phyloP scores from a whole-genome alignment of 805 yeast species.

The Zygosaccharomyces kombuchaensis region DNA sequence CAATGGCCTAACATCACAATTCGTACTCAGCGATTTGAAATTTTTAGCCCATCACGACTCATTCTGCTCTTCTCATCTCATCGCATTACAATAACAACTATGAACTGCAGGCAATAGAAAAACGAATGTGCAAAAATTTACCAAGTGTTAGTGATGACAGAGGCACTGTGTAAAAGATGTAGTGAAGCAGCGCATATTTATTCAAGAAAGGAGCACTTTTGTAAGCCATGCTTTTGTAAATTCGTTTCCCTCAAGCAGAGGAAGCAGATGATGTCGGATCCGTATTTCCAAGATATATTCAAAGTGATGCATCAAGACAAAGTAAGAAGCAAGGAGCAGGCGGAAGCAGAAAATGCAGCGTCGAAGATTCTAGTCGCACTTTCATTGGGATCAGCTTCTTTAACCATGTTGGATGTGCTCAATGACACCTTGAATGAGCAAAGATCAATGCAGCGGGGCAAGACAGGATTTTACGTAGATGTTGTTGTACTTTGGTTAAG shows the following conservation, averaged over 20 bases:
- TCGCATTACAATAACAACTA: not conserved
- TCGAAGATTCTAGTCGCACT: slow-evolving; percentile 53
- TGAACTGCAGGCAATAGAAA: not conserved
- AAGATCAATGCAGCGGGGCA: slow-evolving; percentile 52
- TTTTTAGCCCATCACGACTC: not conserved
- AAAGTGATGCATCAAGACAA: slow-evolving; percentile 34
- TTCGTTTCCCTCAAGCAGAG: slow-evolving; percentile 78
- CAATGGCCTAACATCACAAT: not conserved
- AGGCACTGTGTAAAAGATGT: slow-evolving; percentile 25
- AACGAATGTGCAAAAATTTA: no score
- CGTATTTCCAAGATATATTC: slow-evolving; percentile 67
- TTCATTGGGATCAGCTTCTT: slow-evolving; percentile 63
- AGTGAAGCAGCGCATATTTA: slow-evolving; percentile 7
- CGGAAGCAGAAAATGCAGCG: slow-evolving; percentile 35
- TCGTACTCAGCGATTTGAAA: not conserved
- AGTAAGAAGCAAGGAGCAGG: slow-evolving; percentile 20
- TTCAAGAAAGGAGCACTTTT: slow-evolving; percentile 34
- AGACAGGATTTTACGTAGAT: slow-evolving; percentile 60
- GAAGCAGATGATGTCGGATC: slow-evolving; percentile 62
- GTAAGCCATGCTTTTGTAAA: slow-evolving; percentile 54
- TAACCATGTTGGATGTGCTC: slow-evolving; percentile 65
- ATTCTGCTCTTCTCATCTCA: slow-evolving; percentile 5
- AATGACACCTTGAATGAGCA: slow-evolving; percentile 62
- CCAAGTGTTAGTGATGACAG: not conserved
- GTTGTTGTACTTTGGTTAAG: slow-evolving; percentile 45